Evolutionary conservation across 2,329 filamentous ascomycete genomes (phyloP).

Genomic region (Cladobotryum protrusum): DNA sequence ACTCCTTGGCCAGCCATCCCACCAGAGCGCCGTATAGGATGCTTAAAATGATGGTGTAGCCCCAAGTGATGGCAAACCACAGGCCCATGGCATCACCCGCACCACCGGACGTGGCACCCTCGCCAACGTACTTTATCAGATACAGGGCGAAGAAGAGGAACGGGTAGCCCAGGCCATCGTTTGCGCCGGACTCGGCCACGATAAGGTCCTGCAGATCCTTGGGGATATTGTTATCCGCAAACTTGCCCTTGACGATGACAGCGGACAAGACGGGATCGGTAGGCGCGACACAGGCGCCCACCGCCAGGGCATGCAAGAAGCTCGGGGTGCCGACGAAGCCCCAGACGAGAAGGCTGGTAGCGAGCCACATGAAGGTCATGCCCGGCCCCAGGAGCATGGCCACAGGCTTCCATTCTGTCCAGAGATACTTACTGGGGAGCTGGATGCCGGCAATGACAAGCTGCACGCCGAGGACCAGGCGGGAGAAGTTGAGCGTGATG

Average conservation of each 20-base stretch:
- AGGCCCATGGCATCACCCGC: slow-evolving; percentile 62
- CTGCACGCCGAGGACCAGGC: slow-evolving; percentile 84
- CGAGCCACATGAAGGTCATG: slow-evolving; percentile 83
- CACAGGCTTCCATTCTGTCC: slow-evolving; percentile 71
- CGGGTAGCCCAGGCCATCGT: slow-evolving; percentile 83
- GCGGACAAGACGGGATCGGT: slow-evolving; percentile 86
- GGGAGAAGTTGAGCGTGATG: slow-evolving; percentile 77
- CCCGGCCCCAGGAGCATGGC: slow-evolving; percentile 71
- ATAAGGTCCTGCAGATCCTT: slow-evolving; percentile 74
- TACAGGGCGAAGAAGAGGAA: slow-evolving; percentile 83
- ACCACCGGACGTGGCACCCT: slow-evolving; percentile 53
- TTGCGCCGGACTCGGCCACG: slow-evolving; percentile 76
- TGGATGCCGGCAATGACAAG: slow-evolving; percentile 84
- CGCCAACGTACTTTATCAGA: slow-evolving; percentile 67
- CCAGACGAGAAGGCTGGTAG: slow-evolving; percentile 74
- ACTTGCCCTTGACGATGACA: slow-evolving; percentile 87
- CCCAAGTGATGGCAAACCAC: slow-evolving; percentile 84
- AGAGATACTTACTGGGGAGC: slow-evolving; percentile 74
- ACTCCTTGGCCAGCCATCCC: slow-evolving; percentile 74
- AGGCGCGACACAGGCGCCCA: slow-evolving; percentile 84
- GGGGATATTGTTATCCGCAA: slow-evolving; percentile 85
- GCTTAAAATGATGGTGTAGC: slow-evolving; percentile 74
- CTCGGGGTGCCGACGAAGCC: slow-evolving; percentile 63
- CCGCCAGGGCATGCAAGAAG: slow-evolving; percentile 71
- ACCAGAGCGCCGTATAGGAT: slow-evolving; percentile 69